A percentile compares a stretch with the other conserved stretches of the same genome.
phyloP scores from a whole-genome alignment of 176 grass and related monocot species.

The Musa itinerans region DNA sequence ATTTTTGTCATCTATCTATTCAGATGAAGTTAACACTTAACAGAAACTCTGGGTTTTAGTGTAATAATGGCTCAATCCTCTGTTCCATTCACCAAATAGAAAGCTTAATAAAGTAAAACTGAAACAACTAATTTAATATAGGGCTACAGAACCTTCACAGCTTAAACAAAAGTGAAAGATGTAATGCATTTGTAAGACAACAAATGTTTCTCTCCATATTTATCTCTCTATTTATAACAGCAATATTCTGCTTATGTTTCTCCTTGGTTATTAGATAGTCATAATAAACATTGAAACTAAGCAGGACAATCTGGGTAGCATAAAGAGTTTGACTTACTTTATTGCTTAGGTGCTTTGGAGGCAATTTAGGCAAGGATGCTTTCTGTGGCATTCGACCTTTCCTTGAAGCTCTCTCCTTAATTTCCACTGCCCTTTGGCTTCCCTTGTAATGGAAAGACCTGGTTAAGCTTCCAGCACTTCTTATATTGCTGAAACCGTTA shows the following conservation, averaged over 20 bases:
- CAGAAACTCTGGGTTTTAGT: neutral
- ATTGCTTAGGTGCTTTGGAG: conserved; percentile 24
- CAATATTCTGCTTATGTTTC: neutral
- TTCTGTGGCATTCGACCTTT: conserved; percentile 18
- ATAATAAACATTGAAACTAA: neutral
- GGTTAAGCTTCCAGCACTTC: conserved; percentile 21
- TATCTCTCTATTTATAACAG: neutral
- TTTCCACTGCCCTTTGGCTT: conserved; percentile 10
- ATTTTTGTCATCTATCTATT: neutral
- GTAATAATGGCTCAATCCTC: neutral
- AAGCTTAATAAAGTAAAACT: no score
- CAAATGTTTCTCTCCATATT: neutral
- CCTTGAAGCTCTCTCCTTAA: conserved; percentile 27
- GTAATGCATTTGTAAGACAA: neutral
- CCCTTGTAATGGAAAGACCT: conserved; percentile 13
- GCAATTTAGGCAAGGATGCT: neutral
- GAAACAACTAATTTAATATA: no score
- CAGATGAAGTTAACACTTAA: no score
- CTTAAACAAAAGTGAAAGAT: neutral
- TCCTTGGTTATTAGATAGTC: neutral
- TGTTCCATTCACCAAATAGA: neutral
- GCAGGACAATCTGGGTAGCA: neutral
- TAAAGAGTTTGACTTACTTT: conserved; percentile 22
- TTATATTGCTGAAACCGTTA: conserved; percentile 24
- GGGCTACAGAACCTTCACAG: neutral